Conservation (phyloP, 805 yeast species). For the Suhomyces xylopsoci region DNA sequence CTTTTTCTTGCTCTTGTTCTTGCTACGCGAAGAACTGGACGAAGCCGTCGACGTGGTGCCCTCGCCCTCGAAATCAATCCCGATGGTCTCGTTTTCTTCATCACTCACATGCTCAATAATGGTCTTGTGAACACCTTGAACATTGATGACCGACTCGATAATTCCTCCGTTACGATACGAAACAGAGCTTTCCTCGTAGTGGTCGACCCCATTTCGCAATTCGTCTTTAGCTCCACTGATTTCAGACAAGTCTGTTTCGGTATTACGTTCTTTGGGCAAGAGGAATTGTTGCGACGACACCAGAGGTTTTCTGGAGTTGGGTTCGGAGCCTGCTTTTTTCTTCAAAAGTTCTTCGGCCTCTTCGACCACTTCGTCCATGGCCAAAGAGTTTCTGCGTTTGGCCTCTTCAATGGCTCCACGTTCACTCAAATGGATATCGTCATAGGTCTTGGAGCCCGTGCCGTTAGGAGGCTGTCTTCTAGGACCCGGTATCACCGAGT, state of each 20-base stretch:
- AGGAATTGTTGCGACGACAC: slow-evolving; percentile 14
- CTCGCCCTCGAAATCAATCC: slow-evolving; percentile 2
- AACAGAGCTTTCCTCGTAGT: slow-evolving; percentile 31
- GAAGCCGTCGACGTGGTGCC: slow-evolving; percentile 1
- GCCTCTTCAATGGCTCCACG: slow-evolving; percentile 39
- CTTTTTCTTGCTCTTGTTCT: slow-evolving; percentile 8
- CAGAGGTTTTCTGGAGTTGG: neutral
- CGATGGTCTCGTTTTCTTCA: slow-evolving; percentile 33
- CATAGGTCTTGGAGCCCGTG: slow-evolving; percentile 17
- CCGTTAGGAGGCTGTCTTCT: slow-evolving; percentile 11
- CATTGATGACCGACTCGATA: slow-evolving; percentile 77
- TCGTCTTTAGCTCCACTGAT: slow-evolving; percentile 5
- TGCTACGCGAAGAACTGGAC: slow-evolving; percentile 1
- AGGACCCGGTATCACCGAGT: slow-evolving; percentile 22
- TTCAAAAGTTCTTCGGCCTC: neutral
- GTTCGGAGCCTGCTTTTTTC: neutral
- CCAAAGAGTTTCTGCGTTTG: slow-evolving; percentile 2
- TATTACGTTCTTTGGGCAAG: slow-evolving; percentile 22
- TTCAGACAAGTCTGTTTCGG: slow-evolving; percentile 25
- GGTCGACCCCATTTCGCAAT: neutral
- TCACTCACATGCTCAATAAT: slow-evolving; percentile 67
- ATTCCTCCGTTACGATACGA: slow-evolving; percentile 58
- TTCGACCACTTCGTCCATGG: slow-evolving; percentile 1
- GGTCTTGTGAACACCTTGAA: slow-evolving; percentile 81
- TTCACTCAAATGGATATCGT: slow-evolving; percentile 44